These are phyloP conservation scores for Ligustrum vulgare DNA, from an alignment of 257 asterid genomes.

Conservation along the genomic window DNA sequence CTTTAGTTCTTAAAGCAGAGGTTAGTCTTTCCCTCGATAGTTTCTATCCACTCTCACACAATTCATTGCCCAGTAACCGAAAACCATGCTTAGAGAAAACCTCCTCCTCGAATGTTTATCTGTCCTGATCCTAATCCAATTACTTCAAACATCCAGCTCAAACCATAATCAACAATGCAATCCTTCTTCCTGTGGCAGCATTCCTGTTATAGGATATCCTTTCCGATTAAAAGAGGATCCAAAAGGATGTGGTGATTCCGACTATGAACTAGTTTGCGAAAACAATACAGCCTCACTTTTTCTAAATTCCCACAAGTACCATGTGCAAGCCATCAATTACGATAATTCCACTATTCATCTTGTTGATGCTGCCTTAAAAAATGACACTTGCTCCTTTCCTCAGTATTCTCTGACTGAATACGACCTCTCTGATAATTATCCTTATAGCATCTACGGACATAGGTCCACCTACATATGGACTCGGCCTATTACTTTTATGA, in stretches of 20 bases:
- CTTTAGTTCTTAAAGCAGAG: no score
- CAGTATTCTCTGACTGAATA: background rate
- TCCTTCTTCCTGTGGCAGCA: constrained; percentile 33
- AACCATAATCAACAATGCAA: background rate
- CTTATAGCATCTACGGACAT: background rate
- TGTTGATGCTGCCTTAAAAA: constrained; percentile 11
- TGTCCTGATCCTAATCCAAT: background rate
- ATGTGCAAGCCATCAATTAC: constrained; percentile 28
- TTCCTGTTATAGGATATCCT: constrained; percentile 32
- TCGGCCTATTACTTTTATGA: no score
- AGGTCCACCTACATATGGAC: no score
- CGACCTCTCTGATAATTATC: rapidly evolving
- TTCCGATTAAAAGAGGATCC: constrained; percentile 31
- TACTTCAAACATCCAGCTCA: background rate
- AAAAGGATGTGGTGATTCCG: constrained; percentile 3
- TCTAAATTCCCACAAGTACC: background rate
- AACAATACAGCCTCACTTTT: constrained; percentile 17
- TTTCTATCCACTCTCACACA: no score
- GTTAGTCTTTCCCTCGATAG: no score
- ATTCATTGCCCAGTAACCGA: no score
- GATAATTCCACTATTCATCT: constrained; percentile 24
- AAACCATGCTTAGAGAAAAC: background rate
- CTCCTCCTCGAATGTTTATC: background rate
- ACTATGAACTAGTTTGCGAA: constrained; percentile 23
- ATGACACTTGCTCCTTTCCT: constrained; percentile 28